Evolutionary conservation across 2,329 filamentous ascomycete genomes (phyloP), one percentile per base, ranked within the genome.

Genomic region (Aureobasidium sp.): DNA sequence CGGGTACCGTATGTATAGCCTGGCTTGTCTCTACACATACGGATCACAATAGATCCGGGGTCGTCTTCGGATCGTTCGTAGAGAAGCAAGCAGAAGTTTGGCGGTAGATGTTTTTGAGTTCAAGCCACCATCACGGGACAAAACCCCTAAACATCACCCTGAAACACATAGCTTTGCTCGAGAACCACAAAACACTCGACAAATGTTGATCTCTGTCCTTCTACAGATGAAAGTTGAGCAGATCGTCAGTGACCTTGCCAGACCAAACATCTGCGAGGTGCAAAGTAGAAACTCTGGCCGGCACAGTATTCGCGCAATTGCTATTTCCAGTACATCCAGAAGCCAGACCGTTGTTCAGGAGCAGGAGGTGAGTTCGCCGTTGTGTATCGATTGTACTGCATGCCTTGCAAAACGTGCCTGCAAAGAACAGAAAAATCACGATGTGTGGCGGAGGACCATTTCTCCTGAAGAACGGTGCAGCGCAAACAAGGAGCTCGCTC

Each of bases 341-440:
- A 26, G 29, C 55, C 17, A 29, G 39, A 51, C 57, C 57, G 57
- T 60, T 60, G 23, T 34, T 51, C 46, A 60, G 57, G 57, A 60
- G 57, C 57, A 60, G 57, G 57, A 60, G 57, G 34, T 60, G 57
- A 60, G 44, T 60, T 60, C 37, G 29, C 44, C 57, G 57, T 51
- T 60, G 46, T 23, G 29, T 32, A 60, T 60, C 44, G 34, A 41
- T 52, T 29, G 37, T 47, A 51, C 23, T 20, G 32, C 34, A 34
- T 26, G 46, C 46, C 46, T 32, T 50, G 56, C 8, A 39, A n/a
- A 48, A 48, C 20, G 50, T 29, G 12, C 55, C 44, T 20, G 20
- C 20, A 47, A 58, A 57, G 41, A 47, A 36, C 29, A 41, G 39
- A 27, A 37, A 9, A 8, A 46, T 57, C 34, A n/a, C 53, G 20